Percentiles rank a stretch among this genome's conserved stretches.
Evolutionary conservation across 2,329 filamentous ascomycete species (phyloP).

Genomic region (Paradendryphiella salina): DNA sequence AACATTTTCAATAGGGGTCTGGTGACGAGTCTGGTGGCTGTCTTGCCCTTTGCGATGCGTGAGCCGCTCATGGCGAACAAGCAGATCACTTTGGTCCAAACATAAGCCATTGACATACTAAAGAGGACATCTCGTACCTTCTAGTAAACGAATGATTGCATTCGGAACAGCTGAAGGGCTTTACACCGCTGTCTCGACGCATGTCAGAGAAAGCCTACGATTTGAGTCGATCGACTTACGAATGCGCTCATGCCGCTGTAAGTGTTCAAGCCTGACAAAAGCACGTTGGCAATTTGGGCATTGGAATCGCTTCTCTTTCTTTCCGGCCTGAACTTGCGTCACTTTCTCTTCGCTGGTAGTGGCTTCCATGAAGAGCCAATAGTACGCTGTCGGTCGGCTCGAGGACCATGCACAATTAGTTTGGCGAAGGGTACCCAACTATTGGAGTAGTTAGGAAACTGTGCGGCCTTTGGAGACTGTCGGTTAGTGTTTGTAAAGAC

Average conservation of each 20-base stretch:
- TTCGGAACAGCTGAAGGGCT: slow-evolving; percentile 47
- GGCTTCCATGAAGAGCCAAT: slow-evolving; percentile 27
- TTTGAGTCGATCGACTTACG: slow-evolving; percentile 27
- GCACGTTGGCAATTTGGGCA: slow-evolving; percentile 39
- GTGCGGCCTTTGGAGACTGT: slow-evolving; percentile 16
- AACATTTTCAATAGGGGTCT: slow-evolving; percentile 9
- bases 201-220: slow-evolving; percentile 14
- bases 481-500: slow-evolving; percentile 9
- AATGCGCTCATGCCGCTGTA: slow-evolving; percentile 49
- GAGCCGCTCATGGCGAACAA: slow-evolving; percentile 48
- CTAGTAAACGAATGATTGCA: slow-evolving; percentile 50
- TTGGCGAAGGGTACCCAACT: background rate
- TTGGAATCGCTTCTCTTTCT: slow-evolving; percentile 45
- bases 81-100: slow-evolving; percentile 40
- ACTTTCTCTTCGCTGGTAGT: slow-evolving; percentile 20
- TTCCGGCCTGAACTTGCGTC: slow-evolving; percentile 25
- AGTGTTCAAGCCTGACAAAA: slow-evolving; percentile 48
- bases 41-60: slow-evolving; percentile 42
- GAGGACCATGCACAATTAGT: slow-evolving; percentile 10
- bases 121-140: slow-evolving; percentile 36
- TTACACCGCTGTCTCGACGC: slow-evolving; percentile 45
- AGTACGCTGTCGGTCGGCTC: background rate
- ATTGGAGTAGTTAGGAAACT: slow-evolving; percentile 7
- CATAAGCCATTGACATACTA: background rate
- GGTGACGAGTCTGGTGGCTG: slow-evolving; percentile 14